Base-by-base conservation (phyloP, 768 basidiomycete genomes). In the Mycena crocata region DNA sequence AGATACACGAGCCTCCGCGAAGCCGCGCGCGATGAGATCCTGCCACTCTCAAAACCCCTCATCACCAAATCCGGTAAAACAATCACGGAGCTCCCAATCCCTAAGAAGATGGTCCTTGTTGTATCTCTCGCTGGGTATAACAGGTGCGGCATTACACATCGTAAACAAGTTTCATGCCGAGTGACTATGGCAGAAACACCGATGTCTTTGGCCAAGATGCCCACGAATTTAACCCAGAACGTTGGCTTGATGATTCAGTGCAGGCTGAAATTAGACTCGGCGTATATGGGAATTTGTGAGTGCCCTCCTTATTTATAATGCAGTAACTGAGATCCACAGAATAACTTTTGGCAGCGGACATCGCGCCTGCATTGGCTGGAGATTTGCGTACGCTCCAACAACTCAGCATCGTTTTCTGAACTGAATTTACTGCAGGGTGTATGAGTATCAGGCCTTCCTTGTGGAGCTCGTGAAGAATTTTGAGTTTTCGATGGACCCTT, bases 401-500 rank as follows among this genome's bases (percentile, higher is more conserved):
- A 2, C 24, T 10, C 28, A 0, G n/a, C 10, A 5, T 28, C 2
- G 10, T 6, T 15, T 17, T 6, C 57, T 5, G 21, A 24, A 14
- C 24, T 39, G 19, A 34, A 24, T n/a, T 30, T 12, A 8, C 9
- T 15, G 14, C 52, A 70, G 69, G 7, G 63, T 89, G 0, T 81
- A 84, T 59, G 89, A 91, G 73, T 77, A 90, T 30, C 86, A 89
- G 68, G 76, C 84, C 1, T 83, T 91, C 66, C 81, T 89, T 3
- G 82, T 87, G 8, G 89, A 89, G 71, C 82, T 88, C 37, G 75
- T 90, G 64, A 82, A 83, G 51, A 86, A 87, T 74, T 90, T 90
- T 63, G 84, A 89, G 68, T 81, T 90, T 40, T 71, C 81, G 66
- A 80, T 74, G 8, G 83, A 83, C 1, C 79, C 80, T 21, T 81